Evolutionary conservation across 2,329 filamentous ascomycete species (phyloP), one percentile per base, ranked within the genome.

Genomic region (Colletotrichum lupini): DNA sequence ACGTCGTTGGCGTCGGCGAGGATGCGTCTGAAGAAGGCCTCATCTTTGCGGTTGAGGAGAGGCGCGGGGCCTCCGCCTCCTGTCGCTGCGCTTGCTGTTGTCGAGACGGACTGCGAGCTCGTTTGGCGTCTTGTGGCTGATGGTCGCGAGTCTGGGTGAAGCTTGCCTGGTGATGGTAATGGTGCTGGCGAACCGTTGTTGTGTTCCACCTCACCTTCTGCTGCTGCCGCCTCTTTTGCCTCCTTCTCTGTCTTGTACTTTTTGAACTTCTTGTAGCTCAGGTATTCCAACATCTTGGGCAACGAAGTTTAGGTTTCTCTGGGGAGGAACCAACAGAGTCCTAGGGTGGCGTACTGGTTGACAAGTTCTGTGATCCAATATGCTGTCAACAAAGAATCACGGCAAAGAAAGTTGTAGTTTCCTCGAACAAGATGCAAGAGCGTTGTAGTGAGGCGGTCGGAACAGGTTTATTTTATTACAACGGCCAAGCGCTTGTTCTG

Each of bases 211-310:
- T 68, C 74, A 9, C 49, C 77, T 14, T 76, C 76, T 14, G 76
- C 76, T 53, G 75, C 76, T 11, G 73, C 75, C 8, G 80, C 74
- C 26, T 79, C 76, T 58, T 79, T 77, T 32, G 80, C 81, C 19
- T 81, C 82, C 73, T 90, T 88, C 72, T 90, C 85, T 2, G 83
- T 86, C 77, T 85, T 86, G 79, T 88, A 82, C 81, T 92, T 90
- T 83, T 91, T 92, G 78, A 87, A 83, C 80, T 91, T 92, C 80
- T 89, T 92, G 83, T 87, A 89, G 46, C 85, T 83, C 76, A 92
- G 88, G 80, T 90, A 92, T 80, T 92, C 90, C 74, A 92, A 79
- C 91, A 92, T 92, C 56, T 26, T 66, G 60, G 58, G 30, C 30
- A 52, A 49, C 6, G 24, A 12, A 26, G 19, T 26, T 37, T 22